These are phyloP conservation scores for Mortierella sp. DNA, from an alignment of 371 early-diverging fungal genomes.

Conservation along the genomic window DNA sequence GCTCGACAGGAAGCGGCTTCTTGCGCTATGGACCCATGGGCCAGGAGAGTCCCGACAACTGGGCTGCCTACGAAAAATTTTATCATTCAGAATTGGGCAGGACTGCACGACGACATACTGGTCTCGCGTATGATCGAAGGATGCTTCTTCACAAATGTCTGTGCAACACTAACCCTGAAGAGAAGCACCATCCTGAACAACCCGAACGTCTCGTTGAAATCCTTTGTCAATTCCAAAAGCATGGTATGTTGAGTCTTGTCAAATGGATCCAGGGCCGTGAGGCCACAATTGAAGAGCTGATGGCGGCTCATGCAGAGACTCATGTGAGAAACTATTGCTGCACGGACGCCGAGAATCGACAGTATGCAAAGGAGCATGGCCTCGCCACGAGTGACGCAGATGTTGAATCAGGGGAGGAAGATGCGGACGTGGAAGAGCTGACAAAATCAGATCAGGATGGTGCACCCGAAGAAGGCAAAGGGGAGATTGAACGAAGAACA, in stretches of 20 bases:
- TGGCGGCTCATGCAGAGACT: constrained; percentile 60
- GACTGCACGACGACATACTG: constrained; percentile 64
- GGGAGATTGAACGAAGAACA: constrained; percentile 2
- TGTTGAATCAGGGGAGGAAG: constrained; percentile 39
- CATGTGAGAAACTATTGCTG: constrained; percentile 68
- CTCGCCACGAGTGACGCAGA: constrained; percentile 17
- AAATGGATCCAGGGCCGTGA: constrained; percentile 62
- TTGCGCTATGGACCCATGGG: constrained; percentile 63
- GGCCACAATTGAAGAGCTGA: constrained; percentile 61
- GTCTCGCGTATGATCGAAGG: constrained; percentile 65
- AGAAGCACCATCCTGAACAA: constrained; percentile 70
- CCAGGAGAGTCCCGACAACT: constrained; percentile 60
- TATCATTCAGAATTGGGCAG: constrained; percentile 60
- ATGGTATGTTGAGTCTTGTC: constrained; percentile 64
- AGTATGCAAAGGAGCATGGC: constrained; percentile 41
- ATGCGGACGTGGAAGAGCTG: constrained; percentile 31
- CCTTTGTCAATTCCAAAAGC: constrained; percentile 50
- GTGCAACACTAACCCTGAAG: constrained; percentile 62
- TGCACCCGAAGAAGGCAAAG: constrained; percentile 11
- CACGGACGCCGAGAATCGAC: constrained; percentile 37
- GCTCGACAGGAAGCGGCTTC: constrained; percentile 48
- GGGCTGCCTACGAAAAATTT: constrained; percentile 66
- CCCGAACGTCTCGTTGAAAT: constrained; percentile 66
- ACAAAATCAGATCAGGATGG: constrained; percentile 17
- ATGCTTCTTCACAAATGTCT: constrained; percentile 69